A percentile compares a stretch with the other conserved stretches of the same genome.
These are phyloP conservation scores for Alnus rubra DNA, from an alignment of 306 rosid species.

Conservation along the genomic window DNA sequence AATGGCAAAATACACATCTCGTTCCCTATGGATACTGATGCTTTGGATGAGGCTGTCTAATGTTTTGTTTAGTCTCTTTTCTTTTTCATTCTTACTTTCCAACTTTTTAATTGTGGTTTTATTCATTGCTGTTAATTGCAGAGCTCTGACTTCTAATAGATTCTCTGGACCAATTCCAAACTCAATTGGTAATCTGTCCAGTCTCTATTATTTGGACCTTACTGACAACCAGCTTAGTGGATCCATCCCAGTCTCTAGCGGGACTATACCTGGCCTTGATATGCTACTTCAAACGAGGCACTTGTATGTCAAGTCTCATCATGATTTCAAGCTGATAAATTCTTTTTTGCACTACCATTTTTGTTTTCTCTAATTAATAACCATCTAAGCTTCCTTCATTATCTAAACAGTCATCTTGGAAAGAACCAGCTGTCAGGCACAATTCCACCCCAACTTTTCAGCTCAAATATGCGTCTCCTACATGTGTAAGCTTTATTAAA, in stretches of 20 bases:
- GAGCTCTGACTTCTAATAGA: conserved; percentile 39
- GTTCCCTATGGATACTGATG: no score
- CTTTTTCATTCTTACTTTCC: background rate
- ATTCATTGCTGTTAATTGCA: background rate
- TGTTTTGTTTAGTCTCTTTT: background rate
- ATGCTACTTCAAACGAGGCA: conserved; percentile 27
- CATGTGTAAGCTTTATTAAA: conserved; percentile 39
- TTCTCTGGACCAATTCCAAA: conserved; percentile 38
- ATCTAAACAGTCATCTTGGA: conserved; percentile 38
- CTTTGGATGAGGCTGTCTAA: no score
- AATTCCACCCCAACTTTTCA: conserved; percentile 33
- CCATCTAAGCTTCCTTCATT: background rate
- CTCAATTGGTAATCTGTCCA: conserved; percentile 42
- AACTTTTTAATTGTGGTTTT: background rate
- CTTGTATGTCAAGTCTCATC: conserved; percentile 32
- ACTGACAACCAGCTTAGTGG: conserved; percentile 37
- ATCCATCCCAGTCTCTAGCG: conserved; percentile 37
- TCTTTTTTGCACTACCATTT: background rate
- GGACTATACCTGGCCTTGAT: conserved; percentile 34
- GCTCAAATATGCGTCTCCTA: conserved; percentile 26
- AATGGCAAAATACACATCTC: background rate
- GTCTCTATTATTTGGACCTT: conserved; percentile 41
- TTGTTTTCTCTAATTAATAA: background rate
- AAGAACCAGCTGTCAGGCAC: conserved; percentile 28
- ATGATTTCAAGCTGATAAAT: background rate